Base-by-base conservation (phyloP, 73 alveolate genomes). In the Paramecium tetraurelia region DNA sequence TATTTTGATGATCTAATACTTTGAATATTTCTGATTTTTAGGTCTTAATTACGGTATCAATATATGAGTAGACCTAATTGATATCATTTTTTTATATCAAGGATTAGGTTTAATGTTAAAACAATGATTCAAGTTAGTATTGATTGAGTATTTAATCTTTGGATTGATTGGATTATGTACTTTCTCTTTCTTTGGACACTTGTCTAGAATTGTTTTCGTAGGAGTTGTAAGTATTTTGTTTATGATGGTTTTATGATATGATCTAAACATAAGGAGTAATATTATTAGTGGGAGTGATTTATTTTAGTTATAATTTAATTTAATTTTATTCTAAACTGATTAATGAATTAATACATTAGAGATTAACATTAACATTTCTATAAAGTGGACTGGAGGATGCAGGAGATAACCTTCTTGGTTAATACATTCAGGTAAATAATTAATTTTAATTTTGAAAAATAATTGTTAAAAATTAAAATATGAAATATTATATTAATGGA, bases 371-470 rank as follows among this genome's bases (percentile, higher is more conserved):
- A 3, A 63, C 84, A 33, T 63, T 63, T 33, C 84, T 63, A 33
- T 63, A 63, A 27, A 63, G 84, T 31, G 84, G 84, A 24, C 84
- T 63, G 14, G 84, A 63, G 46, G 84, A 63, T 27, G 84, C 84
- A 27, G 84, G 84, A 27, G 84, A 63, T 31, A 63, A 33, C 29
- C 84, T 63, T 31, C 84, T 27, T 31, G 84, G 84, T 33, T 63
- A 63, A 33, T 63, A 63, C 84, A 63, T 63, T 53, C 69, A 53
- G 69, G 69, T 53, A 53, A 53, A 53, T 53, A 53, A 53, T 53
- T 53, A 53, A 53, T 53, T 53, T 53, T n/a, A 53, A 53, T 53
- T 53, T 53, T 53, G 69, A 53, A 53, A 53, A 53, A 53, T 53
- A 53, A 53, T 53, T 53, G 69, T 53, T 53, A 53, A 53, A 53